Base-by-base conservation (phyloP, 768 basidiomycete genomes). In the Suillus bovinus region DNA sequence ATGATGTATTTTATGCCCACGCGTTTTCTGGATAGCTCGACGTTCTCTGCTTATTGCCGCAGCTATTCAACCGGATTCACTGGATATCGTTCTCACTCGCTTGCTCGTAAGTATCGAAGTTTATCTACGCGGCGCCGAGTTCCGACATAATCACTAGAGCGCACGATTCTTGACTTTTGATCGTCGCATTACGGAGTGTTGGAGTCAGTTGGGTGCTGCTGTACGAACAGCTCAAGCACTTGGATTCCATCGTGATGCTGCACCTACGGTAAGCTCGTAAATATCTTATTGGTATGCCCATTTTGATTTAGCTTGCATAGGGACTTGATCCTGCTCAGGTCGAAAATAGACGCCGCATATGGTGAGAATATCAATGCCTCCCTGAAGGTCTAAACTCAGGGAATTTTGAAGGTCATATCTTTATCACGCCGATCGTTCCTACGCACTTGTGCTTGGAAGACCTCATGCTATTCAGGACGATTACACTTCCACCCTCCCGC, bases 161-260 rank as follows among this genome's bases (percentile, higher is more conserved):
- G 93, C 94, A 59, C 79, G 91, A 65, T 84, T 86, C 68, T 71
- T 86, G 55, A 80, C 84, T 5, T 84, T 93, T 69, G 91, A 93
- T 71, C 86, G 91, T 54, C 86, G 91, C 53, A 90, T 96, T 62
- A 95, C 94, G 9, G 95, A 97, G 77, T 95, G 94, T 69, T 98
- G 95, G 94, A 94, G 92, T 72, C 94, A 96, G 69, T 80, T 98
- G 20, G 95, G 95, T 39, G 94, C 95, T 7, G 93, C 93, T 54
- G 89, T 98, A 16, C 78, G 94, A 63, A 97, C 95, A 36, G 95
- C 94, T 10, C 94, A 96, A 69, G 95, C 95, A 4, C 85, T 98
- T 24, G 96, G 95, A 10, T 77, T 98, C 39, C 95, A 97, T 76
- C 84, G 95, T 57, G 95, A 98, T 74, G 92, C 91, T 11, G 84